phyloP scores from a whole-genome alignment of 164 flowering plant genomes.

The Protea cynaroides region DNA sequence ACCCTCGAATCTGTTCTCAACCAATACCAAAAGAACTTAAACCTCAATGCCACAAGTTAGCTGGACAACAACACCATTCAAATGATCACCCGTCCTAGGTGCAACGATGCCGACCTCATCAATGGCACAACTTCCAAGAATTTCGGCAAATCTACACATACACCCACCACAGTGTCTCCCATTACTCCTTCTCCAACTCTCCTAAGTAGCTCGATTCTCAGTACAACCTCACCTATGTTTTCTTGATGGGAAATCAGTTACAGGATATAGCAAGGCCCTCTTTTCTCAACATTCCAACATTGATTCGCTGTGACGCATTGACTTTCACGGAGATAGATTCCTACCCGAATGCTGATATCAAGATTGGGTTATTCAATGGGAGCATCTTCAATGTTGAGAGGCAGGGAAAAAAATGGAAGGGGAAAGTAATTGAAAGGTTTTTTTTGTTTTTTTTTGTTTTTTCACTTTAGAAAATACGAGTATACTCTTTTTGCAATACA shows the following conservation, averaged over 20 bases:
- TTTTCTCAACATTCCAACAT: slow-evolving; percentile 49
- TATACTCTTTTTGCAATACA: no score
- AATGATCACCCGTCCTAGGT: slow-evolving; percentile 47
- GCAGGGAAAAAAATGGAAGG: no score
- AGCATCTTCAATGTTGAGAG: no score
- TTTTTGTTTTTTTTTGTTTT: no score
- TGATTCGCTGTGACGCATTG: slow-evolving; percentile 57
- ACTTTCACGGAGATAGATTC: slow-evolving; percentile 32
- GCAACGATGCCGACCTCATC: slow-evolving; percentile 53
- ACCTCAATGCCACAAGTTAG: slow-evolving; percentile 41
- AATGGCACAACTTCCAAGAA: slow-evolving; percentile 15
- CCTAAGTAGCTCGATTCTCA: slow-evolving; percentile 39
- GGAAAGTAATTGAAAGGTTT: no score
- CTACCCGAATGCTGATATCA: slow-evolving; percentile 39
- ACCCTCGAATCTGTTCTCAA: slow-evolving; percentile 44
- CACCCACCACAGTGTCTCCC: slow-evolving; percentile 23
- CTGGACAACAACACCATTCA: slow-evolving; percentile 38
- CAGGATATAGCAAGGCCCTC: slow-evolving; percentile 21
- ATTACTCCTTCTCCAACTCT: slow-evolving; percentile 40
- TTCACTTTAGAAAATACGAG: no score
- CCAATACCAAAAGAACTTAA: slow-evolving; percentile 46
- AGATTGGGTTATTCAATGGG: slow-evolving; percentile 45
- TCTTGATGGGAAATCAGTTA: slow-evolving; percentile 26
- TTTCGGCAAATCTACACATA: slow-evolving; percentile 2
- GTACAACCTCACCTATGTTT: slow-evolving; percentile 48